phyloP scores from a whole-genome alignment of 306 rosid genomes.

The Vigna unguiculata region DNA sequence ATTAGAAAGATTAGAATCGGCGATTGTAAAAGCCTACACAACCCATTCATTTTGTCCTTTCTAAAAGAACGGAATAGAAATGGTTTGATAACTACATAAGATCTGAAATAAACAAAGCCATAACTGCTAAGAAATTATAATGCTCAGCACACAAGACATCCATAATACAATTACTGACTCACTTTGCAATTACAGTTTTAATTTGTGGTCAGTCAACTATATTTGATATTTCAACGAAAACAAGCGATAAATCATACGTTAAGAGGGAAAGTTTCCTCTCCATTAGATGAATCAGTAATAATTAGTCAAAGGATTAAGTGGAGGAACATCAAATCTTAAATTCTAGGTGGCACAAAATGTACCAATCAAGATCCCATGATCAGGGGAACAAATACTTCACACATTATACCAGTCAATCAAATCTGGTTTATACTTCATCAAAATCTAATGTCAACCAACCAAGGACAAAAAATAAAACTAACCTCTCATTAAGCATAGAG shows the following conservation, averaged over 20 bases:
- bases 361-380: too few relatives aligned
- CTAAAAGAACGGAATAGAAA: background rate
- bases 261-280: background rate
- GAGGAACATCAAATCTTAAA: background rate
- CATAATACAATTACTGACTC: background rate
- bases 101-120: background rate
- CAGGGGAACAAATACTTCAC: too few relatives aligned
- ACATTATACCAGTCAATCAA: too few relatives aligned
- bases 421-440: background rate
- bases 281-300: background rate
- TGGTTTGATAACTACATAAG: background rate
- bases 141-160: background rate
- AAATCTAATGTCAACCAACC: slow-evolving; percentile 6
- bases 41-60: background rate
- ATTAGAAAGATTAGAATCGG: slow-evolving; percentile 1
- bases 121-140: background rate
- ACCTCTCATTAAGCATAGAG: background rate
- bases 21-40: background rate
- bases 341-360: too few relatives aligned
- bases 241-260: background rate
- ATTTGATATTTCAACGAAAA: background rate
- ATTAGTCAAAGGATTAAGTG: background rate
- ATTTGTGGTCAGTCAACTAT: background rate
- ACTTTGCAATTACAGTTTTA: background rate
- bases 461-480: background rate